Evolutionary conservation across 2,329 filamentous ascomycete genomes (phyloP).

Genomic region (Aureobasidium sp.): DNA sequence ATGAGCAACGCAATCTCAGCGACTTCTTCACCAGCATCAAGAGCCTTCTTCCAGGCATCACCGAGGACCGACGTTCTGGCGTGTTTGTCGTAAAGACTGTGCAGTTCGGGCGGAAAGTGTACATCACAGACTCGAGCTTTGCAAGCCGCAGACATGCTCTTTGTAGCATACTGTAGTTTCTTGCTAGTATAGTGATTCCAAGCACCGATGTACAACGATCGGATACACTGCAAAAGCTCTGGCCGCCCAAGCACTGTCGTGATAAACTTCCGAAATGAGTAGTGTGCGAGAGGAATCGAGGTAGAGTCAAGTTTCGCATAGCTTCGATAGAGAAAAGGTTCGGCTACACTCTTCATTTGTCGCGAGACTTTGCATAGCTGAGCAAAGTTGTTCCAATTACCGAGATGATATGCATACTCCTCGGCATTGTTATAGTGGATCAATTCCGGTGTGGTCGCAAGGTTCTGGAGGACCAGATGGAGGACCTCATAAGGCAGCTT

Average conservation of each 20-base stretch:
- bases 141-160: too few species aligned
- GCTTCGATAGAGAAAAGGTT: not conserved
- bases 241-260: not conserved
- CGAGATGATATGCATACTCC: not conserved
- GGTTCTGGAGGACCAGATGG: not conserved
- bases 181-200: not conserved
- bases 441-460: not conserved
- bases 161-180: not conserved
- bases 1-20: slow-evolving; percentile 3
- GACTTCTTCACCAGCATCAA: not conserved
- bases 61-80: not conserved
- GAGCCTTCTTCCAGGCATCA: not conserved
- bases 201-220: not conserved
- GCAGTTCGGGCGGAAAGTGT: not conserved
- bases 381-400: not conserved
- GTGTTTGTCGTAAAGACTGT: not conserved
- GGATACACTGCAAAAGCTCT: not conserved
- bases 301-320: not conserved
- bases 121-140: too few species aligned
- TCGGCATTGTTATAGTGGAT: not conserved
- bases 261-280: not conserved
- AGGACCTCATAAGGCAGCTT: not conserved
- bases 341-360: not conserved
- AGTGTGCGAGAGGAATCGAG: not conserved
- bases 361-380: slow-evolving; percentile 2